Conservation (phyloP, 2,329 filamentous ascomycete genomes). For the Amylocarpus encephaloides region DNA sequence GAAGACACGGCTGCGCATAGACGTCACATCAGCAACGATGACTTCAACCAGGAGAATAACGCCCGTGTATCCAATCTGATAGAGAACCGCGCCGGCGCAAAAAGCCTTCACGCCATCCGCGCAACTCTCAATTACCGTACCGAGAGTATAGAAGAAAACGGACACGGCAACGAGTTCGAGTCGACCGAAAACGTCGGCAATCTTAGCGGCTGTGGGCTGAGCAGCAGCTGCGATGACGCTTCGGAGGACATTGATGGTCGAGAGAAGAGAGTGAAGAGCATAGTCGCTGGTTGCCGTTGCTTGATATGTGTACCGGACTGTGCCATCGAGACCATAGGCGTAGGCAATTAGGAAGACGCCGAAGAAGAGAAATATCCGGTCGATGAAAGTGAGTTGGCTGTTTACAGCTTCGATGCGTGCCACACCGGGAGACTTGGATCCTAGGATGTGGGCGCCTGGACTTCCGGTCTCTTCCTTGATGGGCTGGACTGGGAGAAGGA, state of each 20-base stretch:
- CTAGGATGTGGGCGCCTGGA: not conserved
- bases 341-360: constrained; percentile 59
- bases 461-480: too few species aligned
- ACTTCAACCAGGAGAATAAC: constrained; percentile 57
- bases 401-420: constrained; percentile 51
- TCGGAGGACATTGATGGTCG: constrained; percentile 52
- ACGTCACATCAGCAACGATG: constrained; percentile 58
- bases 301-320: constrained; percentile 48
- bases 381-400: constrained; percentile 42
- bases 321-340: constrained; percentile 55
- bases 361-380: constrained; percentile 52
- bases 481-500: too few species aligned
- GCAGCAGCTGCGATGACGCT: constrained; percentile 54
- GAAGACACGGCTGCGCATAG: constrained; percentile 54
- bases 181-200: constrained; percentile 58
- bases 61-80: constrained; percentile 54
- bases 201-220: constrained; percentile 51
- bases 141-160: constrained; percentile 46
- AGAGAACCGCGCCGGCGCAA: constrained; percentile 48
- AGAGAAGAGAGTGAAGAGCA: constrained; percentile 46
- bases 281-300: constrained; percentile 48
- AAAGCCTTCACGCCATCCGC: constrained; percentile 45
- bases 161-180: constrained; percentile 44
- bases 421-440: constrained; percentile 46
- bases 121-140: constrained; percentile 47